Base-by-base conservation (phyloP, 441 rosid species). In the Corymbia calophylla region DNA sequence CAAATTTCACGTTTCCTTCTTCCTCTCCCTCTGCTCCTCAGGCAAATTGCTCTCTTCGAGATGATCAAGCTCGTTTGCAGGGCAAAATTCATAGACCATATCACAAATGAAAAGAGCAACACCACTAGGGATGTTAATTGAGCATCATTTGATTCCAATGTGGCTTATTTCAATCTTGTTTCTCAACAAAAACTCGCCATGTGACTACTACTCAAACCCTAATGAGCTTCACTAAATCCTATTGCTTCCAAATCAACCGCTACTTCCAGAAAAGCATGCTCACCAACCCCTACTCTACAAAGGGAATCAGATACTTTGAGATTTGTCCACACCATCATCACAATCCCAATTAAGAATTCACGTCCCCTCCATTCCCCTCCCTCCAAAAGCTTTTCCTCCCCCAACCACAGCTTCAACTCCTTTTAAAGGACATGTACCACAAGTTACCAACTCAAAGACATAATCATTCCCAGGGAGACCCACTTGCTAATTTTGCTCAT, bases 391-490 rank as follows among this genome's bases (percentile, higher is more conserved):
- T 54, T 77, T 86, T 88, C 60, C 88, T 90, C 92, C 29, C 80
- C 80, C 80, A 68, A 91, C 92, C 92, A 90, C 86, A 93, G 66
- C 66, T 73, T 58, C 92, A 93, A 82, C 92, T 91, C 89, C 91
- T 91, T 89, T 87, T 84, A 47, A 39, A 31, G 85, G n/a, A 64
- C 90, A 60, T 89, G 88, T 27, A 60, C 88, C 87, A 88, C 86
- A 25, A 86, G 51, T n/a, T 82, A 48, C 68, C 54, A 93, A 89
- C 91, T 88, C 88, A 10, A 10, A 90, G 93, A 94, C 96, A 94
- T 88, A 95, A 95, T 95, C 91, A 94, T 94, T 89, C 86, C 87
- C 48, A 90, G 87, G 86, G 25, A 66, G 92, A 90, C 95, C 93
- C 94, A 93, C 93, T 90, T 92, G 92, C 92, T 91, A 91, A 88